Percentiles rank a stretch among this genome's conserved stretches.
Conservation (phyloP, 768 basidiomycete species). For the Mycena latifolia region DNA sequence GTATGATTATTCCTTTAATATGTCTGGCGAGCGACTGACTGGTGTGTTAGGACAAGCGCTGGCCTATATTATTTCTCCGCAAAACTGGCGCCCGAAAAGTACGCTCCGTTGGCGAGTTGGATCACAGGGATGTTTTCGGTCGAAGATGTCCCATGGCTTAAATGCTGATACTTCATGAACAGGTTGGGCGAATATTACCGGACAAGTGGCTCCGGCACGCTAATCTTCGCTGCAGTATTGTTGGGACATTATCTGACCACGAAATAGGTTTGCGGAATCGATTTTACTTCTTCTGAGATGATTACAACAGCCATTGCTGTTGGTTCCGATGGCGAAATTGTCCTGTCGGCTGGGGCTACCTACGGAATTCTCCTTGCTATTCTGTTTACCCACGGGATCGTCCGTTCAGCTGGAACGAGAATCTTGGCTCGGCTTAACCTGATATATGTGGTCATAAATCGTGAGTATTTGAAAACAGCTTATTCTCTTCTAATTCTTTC, state of each 20-base stretch:
- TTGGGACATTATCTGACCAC: neutral
- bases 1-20: slow-evolving; percentile 57
- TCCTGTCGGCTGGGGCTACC: slow-evolving; percentile 69
- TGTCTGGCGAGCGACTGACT: slow-evolving; percentile 1
- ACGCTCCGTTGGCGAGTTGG: slow-evolving; percentile 74
- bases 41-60: slow-evolving; percentile 71
- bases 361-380: slow-evolving; percentile 77
- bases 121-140: slow-evolving; percentile 55
- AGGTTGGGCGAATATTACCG: slow-evolving; percentile 82
- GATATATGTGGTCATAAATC: slow-evolving; percentile 75
- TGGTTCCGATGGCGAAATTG: slow-evolving; percentile 62
- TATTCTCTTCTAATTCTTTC: slow-evolving; percentile 28
- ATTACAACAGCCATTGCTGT: slow-evolving; percentile 79
- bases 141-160: neutral
- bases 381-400: slow-evolving; percentile 73
- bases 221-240: neutral
- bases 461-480: slow-evolving; percentile 47
- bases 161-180: slow-evolving; percentile 18
- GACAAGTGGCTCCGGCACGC: slow-evolving; percentile 58
- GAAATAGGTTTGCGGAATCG: slow-evolving; percentile 72
- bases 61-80: slow-evolving; percentile 86
- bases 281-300: slow-evolving; percentile 85
- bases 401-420: slow-evolving; percentile 78
- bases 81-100: slow-evolving; percentile 73
- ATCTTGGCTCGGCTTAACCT: slow-evolving; percentile 77